These are phyloP conservation scores for Penicillium verrucosum DNA, from an alignment of 2,329 filamentous ascomycete species.

Conservation along the genomic window DNA sequence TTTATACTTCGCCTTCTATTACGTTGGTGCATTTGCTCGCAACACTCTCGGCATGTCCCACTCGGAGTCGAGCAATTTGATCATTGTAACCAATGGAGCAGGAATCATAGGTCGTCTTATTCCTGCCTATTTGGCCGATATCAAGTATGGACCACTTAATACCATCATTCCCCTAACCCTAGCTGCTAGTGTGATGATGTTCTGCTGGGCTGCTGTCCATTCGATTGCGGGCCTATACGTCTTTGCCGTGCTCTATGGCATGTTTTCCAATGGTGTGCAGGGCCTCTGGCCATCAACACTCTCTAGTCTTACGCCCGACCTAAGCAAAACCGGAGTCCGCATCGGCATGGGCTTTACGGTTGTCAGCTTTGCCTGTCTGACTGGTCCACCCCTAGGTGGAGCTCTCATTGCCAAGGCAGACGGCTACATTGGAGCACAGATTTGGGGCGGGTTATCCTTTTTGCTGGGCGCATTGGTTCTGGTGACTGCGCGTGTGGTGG, in stretches of 20 bases:
- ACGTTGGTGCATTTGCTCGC: constrained; percentile 51
- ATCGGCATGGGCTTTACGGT: constrained; percentile 44
- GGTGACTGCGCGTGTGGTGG: constrained; percentile 8
- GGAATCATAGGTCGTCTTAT: constrained; percentile 56
- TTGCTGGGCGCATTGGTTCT: constrained; percentile 12
- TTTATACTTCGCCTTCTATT: constrained; percentile 56
- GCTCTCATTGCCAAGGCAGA: constrained; percentile 43
- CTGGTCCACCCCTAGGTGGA: constrained; percentile 48
- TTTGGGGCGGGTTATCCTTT: constrained; percentile 38
- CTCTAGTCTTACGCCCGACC: constrained; percentile 12
- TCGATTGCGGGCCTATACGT: constrained; percentile 38
- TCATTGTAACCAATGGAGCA: constrained; percentile 57
- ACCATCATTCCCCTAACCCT: constrained; percentile 52
- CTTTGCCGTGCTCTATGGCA: constrained; percentile 44
- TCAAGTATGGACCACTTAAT: constrained; percentile 54
- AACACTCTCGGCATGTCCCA: constrained; percentile 42
- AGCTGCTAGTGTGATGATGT: constrained; percentile 49
- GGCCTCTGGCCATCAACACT: constrained; percentile 12
- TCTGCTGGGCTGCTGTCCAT: constrained; percentile 55
- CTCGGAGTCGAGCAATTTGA: constrained; percentile 50
- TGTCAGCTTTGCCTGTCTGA: constrained; percentile 45
- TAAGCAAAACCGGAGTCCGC: constrained; percentile 12
- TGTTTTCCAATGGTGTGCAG: constrained; percentile 24
- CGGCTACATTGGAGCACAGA: constrained; percentile 47
- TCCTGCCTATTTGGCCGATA: constrained; percentile 54